Evolutionary conservation across 257 asterid species (phyloP).

Genomic region (Hygrophila difformis): DNA sequence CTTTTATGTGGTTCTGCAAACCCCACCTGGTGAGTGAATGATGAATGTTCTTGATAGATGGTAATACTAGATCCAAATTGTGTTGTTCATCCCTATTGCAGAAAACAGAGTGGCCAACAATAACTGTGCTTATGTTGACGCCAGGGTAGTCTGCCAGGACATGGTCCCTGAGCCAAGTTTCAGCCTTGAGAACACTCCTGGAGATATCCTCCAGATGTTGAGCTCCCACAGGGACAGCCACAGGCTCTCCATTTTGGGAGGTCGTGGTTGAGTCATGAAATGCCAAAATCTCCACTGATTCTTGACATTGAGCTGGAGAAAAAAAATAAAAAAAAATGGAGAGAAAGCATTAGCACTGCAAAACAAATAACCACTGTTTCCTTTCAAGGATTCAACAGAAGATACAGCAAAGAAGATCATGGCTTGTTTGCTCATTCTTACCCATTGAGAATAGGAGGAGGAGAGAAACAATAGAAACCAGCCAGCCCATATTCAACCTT

Average conservation of each 20-base stretch:
- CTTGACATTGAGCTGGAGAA: conserved; percentile 41
- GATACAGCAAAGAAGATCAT: background rate
- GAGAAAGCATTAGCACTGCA: background rate
- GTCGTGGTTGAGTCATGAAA: conserved; percentile 26
- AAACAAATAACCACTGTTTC: too few relatives aligned
- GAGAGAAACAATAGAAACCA: conserved; percentile 14
- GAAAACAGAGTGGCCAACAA: conserved; percentile 41
- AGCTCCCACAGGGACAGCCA: conserved; percentile 44
- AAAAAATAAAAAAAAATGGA: conserved; percentile 3
- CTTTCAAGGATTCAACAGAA: too few relatives aligned
- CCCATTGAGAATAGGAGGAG: conserved; percentile 27
- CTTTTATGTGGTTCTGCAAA: conserved; percentile 55
- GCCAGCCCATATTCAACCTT: conserved; percentile 15
- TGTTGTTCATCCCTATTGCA: conserved; percentile 31
- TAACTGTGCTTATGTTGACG: conserved; percentile 44
- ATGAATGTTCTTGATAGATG: conserved; percentile 60
- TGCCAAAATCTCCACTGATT: conserved; percentile 30
- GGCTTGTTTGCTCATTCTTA: conserved; percentile 11
- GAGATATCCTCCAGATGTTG: conserved; percentile 43
- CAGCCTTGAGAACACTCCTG: conserved; percentile 56
- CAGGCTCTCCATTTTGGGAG: conserved; percentile 16
- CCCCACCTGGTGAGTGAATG: conserved; percentile 92
- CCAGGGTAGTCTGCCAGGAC: conserved; percentile 63
- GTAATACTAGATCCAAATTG: conserved; percentile 30
- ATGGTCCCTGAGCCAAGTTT: conserved; percentile 54